Conservation (phyloP, 176 grass and related monocot genomes). For the Chloris gayana region DNA sequence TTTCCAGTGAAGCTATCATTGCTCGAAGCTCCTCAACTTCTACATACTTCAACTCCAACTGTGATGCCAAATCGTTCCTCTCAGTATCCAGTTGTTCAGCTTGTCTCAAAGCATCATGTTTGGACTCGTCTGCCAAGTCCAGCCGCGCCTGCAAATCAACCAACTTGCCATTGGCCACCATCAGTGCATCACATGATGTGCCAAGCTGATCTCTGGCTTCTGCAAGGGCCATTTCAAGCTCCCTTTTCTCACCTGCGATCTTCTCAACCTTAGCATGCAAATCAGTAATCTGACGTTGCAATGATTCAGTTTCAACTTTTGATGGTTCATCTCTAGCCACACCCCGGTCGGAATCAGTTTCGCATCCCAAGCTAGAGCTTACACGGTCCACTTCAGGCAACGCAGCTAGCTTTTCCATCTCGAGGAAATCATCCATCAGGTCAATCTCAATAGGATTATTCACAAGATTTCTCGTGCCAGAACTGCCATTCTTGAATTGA, state of each 20-base stretch:
- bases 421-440: conserved; percentile 97
- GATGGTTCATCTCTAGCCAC: conserved; percentile 36
- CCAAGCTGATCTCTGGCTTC: conserved; percentile 64
- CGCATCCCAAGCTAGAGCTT: conserved; percentile 46
- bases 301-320: conserved; percentile 49
- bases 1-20: conserved; percentile 52
- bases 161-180: conserved; percentile 60
- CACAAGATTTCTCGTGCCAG: conserved; percentile 48
- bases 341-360: conserved; percentile 61
- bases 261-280: conserved; percentile 53
- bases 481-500: conserved; percentile 67
- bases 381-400: conserved; percentile 53
- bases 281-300: conserved; percentile 42
- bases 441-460: conserved; percentile 73
- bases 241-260: conserved; percentile 69
- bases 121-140: conserved; percentile 63
- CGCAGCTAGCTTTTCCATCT: conserved; percentile 92
- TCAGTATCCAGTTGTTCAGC: conserved; percentile 47
- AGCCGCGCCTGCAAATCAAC: conserved; percentile 63
- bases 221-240: conserved; percentile 57
- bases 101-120: conserved; percentile 44
- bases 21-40: conserved; percentile 56
- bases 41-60: conserved; percentile 54
- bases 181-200: conserved; percentile 45
- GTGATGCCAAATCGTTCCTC: conserved; percentile 55